phyloP scores from a whole-genome alignment of 345 rosid species.

The Balakata baccata region DNA sequence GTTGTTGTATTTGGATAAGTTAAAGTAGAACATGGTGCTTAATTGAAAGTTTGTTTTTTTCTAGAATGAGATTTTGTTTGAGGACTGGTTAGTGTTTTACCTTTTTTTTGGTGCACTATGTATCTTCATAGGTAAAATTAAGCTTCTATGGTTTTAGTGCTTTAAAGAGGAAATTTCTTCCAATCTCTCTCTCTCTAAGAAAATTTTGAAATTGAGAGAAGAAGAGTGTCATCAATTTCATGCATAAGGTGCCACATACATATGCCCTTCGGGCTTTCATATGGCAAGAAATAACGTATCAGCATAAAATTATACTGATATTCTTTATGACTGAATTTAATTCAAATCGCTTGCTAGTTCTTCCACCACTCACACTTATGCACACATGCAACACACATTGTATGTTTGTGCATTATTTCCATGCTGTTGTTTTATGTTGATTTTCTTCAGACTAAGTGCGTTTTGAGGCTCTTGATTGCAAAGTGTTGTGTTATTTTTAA shows the following conservation, averaged over 20 bases:
- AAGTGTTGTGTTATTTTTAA: too few species aligned
- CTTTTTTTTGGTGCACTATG: background rate
- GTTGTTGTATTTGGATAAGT: background rate
- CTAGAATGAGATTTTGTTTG: background rate
- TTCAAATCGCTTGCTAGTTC: too few species aligned
- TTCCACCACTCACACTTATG: too few species aligned
- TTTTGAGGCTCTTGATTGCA: too few species aligned
- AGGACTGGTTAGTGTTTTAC: background rate
- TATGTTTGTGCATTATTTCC: too few species aligned
- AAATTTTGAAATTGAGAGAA: background rate
- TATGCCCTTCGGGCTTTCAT: background rate
- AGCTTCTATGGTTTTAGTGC: background rate
- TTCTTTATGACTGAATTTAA: background rate
- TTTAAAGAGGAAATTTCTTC: background rate
- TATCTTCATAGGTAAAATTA: background rate
- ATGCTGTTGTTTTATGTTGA: too few species aligned
- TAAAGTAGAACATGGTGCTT: background rate
- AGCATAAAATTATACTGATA: background rate
- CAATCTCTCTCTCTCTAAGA: background rate
- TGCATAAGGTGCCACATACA: background rate
- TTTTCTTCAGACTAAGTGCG: too few species aligned
- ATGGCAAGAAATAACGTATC: background rate
- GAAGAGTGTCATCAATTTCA: background rate
- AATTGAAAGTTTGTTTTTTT: background rate
- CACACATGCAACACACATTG: too few species aligned